These are phyloP conservation scores for Linanthus parryae DNA, from an alignment of 148 eudicot genomes.

Conservation along the genomic window DNA sequence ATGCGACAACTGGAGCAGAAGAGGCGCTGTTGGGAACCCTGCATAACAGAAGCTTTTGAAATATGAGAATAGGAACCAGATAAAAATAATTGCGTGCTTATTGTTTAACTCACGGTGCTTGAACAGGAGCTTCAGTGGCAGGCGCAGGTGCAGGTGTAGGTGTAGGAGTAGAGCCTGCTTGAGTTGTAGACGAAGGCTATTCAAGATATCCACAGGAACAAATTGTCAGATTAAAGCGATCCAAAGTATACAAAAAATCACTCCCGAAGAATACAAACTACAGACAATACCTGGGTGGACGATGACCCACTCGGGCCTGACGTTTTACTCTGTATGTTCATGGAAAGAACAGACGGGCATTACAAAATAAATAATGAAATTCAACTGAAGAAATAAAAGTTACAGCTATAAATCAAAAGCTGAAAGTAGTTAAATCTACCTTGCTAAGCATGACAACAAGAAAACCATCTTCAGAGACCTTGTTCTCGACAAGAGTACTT, in stretches of 20 bases:
- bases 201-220: too few relatives aligned
- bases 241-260: too few relatives aligned
- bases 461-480: constrained; percentile 95
- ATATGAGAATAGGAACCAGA: too few relatives aligned
- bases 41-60: too few relatives aligned
- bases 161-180: constrained; percentile 39
- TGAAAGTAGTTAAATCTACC: constrained; percentile 35
- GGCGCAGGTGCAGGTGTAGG: too few relatives aligned
- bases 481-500: constrained; percentile 82
- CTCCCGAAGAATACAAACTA: background rate
- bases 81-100: too few relatives aligned
- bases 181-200: constrained; percentile 53
- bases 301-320: constrained; percentile 54
- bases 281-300: constrained; percentile 56
- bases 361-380: background rate
- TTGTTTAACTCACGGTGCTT: too few relatives aligned
- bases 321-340: constrained; percentile 55
- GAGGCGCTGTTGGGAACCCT: too few relatives aligned
- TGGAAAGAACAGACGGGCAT: constrained; percentile 2
- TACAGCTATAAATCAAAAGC: background rate
- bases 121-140: constrained; percentile 48
- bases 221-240: too few relatives aligned
- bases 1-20: too few relatives aligned
- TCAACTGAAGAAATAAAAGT: too few relatives aligned
- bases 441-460: constrained; percentile 99